Base-by-base conservation (phyloP, 2,329 filamentous ascomycete genomes). In the Graphilbum fragrans region DNA sequence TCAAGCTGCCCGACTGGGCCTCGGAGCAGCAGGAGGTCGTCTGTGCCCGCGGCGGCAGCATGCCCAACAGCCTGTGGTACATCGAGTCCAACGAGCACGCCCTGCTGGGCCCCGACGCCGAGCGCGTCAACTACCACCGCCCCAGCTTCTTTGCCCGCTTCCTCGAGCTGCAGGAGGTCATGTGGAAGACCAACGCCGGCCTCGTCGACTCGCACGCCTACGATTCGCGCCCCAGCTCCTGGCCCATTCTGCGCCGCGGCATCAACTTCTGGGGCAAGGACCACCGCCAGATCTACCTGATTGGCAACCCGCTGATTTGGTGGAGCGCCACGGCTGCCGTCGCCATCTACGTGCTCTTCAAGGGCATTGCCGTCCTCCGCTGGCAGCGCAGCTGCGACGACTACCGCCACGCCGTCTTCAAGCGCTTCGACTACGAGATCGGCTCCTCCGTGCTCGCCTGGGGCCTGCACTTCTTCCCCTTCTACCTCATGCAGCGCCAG, bases 221-320 rank as follows among this genome's bases (percentile, higher is more conserved):
- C 92, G 92, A 98, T 59, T 96, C 92, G 37, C 84, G 92, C 36
- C 92, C 92, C 25, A 77, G 79, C 27, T 90, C 87, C 7, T 98
- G 92, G 92, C 92, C 92, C 19, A 75, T 93, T 43, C 77, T 98
- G 40, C 77, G 77, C 51, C 86, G 92, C 47, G 92, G 92, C 54
- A 98, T 98, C 72, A 98, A 98, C 69, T 98, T 98, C 72, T 98
- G 92, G 92, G 87, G 90, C 50, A 87, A 83, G 55, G 74, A 95
- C 55, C 74, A 94, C 60, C 86, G 87, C 46, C 92, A 98, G 60
- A 87, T 98, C 52, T 98, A 98, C 62, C 80, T 98, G 18, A 80
- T 95, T 43, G 92, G 92, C 42, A 96, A 98, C 62, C 88, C 88
- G 2, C 63, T 95, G 43, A 82, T 96, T 52, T 98, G 92, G 92